Base-by-base conservation (phyloP, 805 yeast genomes). In the Dipodascus geniculatus region DNA sequence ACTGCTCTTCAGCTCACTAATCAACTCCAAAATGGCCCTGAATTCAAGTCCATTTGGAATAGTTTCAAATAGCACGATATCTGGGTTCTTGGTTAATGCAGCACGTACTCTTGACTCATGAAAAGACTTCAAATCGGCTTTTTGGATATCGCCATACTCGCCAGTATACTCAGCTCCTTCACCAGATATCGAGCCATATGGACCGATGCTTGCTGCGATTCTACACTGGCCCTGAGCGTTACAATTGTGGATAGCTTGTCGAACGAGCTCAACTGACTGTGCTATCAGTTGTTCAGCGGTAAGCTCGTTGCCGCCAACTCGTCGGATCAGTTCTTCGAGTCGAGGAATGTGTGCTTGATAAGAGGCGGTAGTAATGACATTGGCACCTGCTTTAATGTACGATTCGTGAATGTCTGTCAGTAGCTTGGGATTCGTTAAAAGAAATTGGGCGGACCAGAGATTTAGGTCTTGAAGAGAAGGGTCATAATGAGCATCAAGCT, bases 161-260 rank as follows among this genome's bases (percentile, higher is more conserved):
- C 95, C 95, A 2, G 82, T 79, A 60, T 82, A 87, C 61, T 87
- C 96, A 0, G 83, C 74, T 0, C 89, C 88, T 57, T 79, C 74
- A 24, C 83, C 79, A 38, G 83, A 62, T 58, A 68, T 80, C 0
- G 90, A 85, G 0, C 90, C 95, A 63, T 79, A 87, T 0, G 95
- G 87, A 0, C 95, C 96, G 38, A 85, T 67, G 4, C 86, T 78
- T 0, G 86, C 95, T 1, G 78, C 79, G 3, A 82, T 72, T 47
- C 60, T 61, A 2, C 22, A 38, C 31, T 42, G n/a, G 16, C 28
- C 51, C 16, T 55, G 49, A 16, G 51, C 50, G 11, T 20, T 22
- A 49, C 35, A 49, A 22, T 50, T 55, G 23, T 48, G 53, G 9
- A 66, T 62, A 0, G 63, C 71, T n/a, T 57, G 56, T 3, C 56